Evolutionary conservation across 1,284 basidiomycete genomes (phyloP), one percentile per base, ranked within the genome.

Genomic region (Termitomyces sp.): DNA sequence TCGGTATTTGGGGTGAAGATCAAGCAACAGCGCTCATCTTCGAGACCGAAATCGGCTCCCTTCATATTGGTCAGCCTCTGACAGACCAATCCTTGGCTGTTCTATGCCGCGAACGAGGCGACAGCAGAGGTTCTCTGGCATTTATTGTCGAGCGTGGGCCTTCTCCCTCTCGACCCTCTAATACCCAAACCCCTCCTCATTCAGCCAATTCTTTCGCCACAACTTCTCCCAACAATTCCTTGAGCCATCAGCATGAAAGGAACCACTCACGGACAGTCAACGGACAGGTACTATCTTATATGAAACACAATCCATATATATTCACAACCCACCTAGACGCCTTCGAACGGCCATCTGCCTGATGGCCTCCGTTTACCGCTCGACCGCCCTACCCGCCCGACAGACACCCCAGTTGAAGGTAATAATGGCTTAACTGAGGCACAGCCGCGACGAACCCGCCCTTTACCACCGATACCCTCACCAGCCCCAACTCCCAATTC

Each of bases 401-500:
- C 33, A 31, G 58, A 57, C 3, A 54, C 55, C 28, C 17, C 49
- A 9, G 26, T 50, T 24, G 54, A 57, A 41, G 43, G 30, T 48
- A 40, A 21, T 31, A 39, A 24, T 26, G 34, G 31, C 42, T 6
- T 33, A 17, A 30, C 38, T 42, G 57, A 53, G 36, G 33, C 45
- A 40, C 58, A 58, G 49, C 61, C 56, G 5, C 58, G 61, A 15
- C 56, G 61, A 44, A 49, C 58, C 21, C 58, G 61, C 19, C 61
- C 61, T 28, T 50, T 62, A 50, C 61, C 61, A 46, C 55, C 61
- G 17, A 62, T 62, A 56, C 61, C 61, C 40, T 60, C 60, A 36
- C 56, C 60, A 33, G 53, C 53, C 17, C 42, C 57, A 19, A 38
- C 52, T 21, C 42, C 56, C 24, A 52, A 34, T 26, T 46, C 45